Evolutionary conservation across 805 yeast genomes (phyloP), one percentile per base, ranked within the genome.

Genomic region (Wickerhamiella bombiphila): DNA sequence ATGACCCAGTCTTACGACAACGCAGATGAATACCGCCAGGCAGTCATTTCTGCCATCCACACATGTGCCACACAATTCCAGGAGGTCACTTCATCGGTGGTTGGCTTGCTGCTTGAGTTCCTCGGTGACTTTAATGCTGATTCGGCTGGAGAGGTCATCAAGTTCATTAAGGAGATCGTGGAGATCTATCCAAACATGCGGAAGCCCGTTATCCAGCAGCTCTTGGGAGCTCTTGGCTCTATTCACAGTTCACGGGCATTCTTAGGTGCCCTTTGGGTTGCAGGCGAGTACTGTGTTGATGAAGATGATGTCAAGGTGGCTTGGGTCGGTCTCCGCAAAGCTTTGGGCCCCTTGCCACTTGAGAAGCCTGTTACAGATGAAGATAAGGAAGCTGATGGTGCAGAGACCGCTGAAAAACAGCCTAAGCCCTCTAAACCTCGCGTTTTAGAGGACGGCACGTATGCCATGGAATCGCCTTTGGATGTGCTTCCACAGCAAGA

Each of bases 361-460:
- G 26, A 24, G 11, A 60, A 60, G 40, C 47, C 50, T 14, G 58
- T 62, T 13, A 57, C 57, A 21, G 56, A 51, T n/a, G 64, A 59
- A 5, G 47, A 39, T 11, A 44, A 39, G 16, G 56, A 52, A 19
- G 49, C 57, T 24, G 56, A 53, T 17, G 66, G 63, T 28, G 43
- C 39, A 9, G 29, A n/a, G 31, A 11, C 14, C n/a, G 29, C 16
- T 9, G 20, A 17, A 15, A 13, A 20, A 19, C 11, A 22, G 11
- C 15, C 22, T 4, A 18, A 36, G 16, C 47, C 49, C 7, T 51
- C 57, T 36, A 46, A 55, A 36, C 96, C 96, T 16, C 76, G 79
- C 42, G 77, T 91, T 42, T 68, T 91, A 47, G 94, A 98, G n/a
- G 99, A 91, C 62, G 99, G 99, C 50, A 91, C 99, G 0, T 91